Evolutionary conservation across 2,329 filamentous ascomycete genomes (phyloP).

Genomic region (Aspergillus aculeatinus): DNA sequence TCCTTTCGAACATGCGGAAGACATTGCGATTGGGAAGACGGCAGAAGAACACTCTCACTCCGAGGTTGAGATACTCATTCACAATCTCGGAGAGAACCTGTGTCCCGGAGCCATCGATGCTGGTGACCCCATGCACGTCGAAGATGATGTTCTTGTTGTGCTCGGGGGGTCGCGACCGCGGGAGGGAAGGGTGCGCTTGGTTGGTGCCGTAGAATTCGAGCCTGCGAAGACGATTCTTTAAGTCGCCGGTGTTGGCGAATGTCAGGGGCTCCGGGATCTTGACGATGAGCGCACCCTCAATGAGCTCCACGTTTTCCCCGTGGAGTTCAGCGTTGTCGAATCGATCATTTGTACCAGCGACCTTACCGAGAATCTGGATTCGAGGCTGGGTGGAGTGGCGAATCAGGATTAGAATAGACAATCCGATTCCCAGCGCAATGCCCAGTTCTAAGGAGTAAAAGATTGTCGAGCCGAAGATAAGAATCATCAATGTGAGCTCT

Average conservation of each 20-base stretch:
- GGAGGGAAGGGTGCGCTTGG: slow-evolving; percentile 80
- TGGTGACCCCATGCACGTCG: slow-evolving; percentile 95
- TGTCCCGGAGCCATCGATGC: slow-evolving; percentile 86
- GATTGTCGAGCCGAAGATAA: slow-evolving; percentile 88
- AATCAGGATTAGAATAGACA: slow-evolving; percentile 86
- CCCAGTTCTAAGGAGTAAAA: slow-evolving; percentile 93
- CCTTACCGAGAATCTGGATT: slow-evolving; percentile 91
- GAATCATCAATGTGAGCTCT: slow-evolving; percentile 80
- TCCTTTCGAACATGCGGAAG: slow-evolving; percentile 70
- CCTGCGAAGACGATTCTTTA: slow-evolving; percentile 78
- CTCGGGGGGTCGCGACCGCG: slow-evolving; percentile 71
- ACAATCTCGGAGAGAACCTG: slow-evolving; percentile 93
- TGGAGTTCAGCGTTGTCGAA: slow-evolving; percentile 83
- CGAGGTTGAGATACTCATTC: slow-evolving; percentile 70
- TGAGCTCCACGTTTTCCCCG: slow-evolving; percentile 74
- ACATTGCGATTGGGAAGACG: slow-evolving; percentile 58
- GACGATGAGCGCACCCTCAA: slow-evolving; percentile 90
- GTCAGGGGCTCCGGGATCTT: slow-evolving; percentile 97
- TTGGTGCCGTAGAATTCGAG: slow-evolving; percentile 89
- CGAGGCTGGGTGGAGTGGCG: slow-evolving; percentile 86
- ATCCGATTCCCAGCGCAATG: slow-evolving; percentile 88
- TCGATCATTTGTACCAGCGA: slow-evolving; percentile 71
- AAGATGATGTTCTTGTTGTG: slow-evolving; percentile 93
- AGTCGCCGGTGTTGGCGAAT: slow-evolving; percentile 91
- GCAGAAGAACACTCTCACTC: slow-evolving; percentile 61